Evolutionary conservation across 805 yeast species (phyloP).

Genomic region (Wickerhamomyces bovis): DNA sequence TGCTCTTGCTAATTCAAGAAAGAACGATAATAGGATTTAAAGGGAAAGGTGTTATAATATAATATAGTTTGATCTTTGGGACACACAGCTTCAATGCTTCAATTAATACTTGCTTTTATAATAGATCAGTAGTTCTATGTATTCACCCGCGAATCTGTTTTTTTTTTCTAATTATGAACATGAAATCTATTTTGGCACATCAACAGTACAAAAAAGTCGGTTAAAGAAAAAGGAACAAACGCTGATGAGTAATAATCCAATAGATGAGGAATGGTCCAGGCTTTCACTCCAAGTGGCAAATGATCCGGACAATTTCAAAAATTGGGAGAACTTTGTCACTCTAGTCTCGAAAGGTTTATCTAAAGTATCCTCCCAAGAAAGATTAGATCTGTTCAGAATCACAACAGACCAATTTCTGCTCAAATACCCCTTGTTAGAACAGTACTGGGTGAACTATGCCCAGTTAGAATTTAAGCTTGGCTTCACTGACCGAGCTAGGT

Average conservation of each 20-base stretch:
- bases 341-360: constrained; percentile 30
- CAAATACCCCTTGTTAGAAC: constrained; percentile 44
- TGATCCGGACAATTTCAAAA: constrained; percentile 29
- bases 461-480: constrained; percentile 41
- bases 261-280: constrained; percentile 13
- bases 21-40: neutral
- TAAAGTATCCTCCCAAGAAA: constrained; percentile 28
- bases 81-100: neutral
- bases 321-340: constrained; percentile 34
- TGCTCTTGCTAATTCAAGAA: neutral
- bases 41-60: neutral
- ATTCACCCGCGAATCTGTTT: too few species aligned
- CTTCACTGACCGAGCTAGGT: constrained; percentile 30
- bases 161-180: too few species aligned
- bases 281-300: constrained; percentile 15
- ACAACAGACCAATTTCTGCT: constrained; percentile 38
- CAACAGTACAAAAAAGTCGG: neutral
- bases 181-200: neutral
- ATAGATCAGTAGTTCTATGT: neutral
- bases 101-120: neutral
- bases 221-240: neutral
- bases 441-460: constrained; percentile 56
- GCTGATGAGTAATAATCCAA: constrained; percentile 1
- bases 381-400: constrained; percentile 30
- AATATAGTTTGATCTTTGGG: neutral